These are phyloP conservation scores for Arxiozyma telluris DNA, from an alignment of 1,139 yeast genomes.

Conservation along the genomic window DNA sequence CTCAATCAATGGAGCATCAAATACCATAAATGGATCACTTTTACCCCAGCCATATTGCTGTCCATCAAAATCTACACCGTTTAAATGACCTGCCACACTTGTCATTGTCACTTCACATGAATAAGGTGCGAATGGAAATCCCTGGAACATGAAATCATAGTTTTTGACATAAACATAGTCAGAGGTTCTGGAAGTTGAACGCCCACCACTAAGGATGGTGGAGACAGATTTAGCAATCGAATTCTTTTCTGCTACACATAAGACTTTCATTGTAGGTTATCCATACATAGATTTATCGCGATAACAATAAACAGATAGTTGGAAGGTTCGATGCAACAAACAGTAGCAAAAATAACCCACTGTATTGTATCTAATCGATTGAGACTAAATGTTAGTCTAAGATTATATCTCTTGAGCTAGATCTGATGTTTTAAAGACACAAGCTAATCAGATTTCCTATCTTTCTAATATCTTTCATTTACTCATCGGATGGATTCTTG, in stretches of 20 bases:
- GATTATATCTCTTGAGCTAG: too few relatives aligned
- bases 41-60: slow-evolving; percentile 52
- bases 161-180: slow-evolving; percentile 62
- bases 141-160: slow-evolving; percentile 61
- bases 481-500: not conserved
- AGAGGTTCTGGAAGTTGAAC: slow-evolving; percentile 40
- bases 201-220: slow-evolving; percentile 65
- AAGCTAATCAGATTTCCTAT: not conserved
- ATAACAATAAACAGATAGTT: too few relatives aligned
- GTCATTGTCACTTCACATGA: slow-evolving; percentile 81
- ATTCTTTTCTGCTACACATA: slow-evolving; percentile 97
- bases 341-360: not conserved
- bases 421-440: not conserved
- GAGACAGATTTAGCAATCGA: slow-evolving; percentile 88
- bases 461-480: too few relatives aligned
- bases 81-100: slow-evolving; percentile 80
- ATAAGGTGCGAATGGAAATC: slow-evolving; percentile 38
- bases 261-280: slow-evolving; percentile 45
- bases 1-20: slow-evolving; percentile 56
- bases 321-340: not conserved
- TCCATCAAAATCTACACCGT: slow-evolving; percentile 53
- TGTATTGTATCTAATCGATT: too few relatives aligned
- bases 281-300: not conserved
- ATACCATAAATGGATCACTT: slow-evolving; percentile 56
- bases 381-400: too few relatives aligned